Percentiles rank a stretch among this genome's conserved stretches.
phyloP scores from a whole-genome alignment of 208 protist genomes.

The Acanthamoeba castellanii region DNA sequence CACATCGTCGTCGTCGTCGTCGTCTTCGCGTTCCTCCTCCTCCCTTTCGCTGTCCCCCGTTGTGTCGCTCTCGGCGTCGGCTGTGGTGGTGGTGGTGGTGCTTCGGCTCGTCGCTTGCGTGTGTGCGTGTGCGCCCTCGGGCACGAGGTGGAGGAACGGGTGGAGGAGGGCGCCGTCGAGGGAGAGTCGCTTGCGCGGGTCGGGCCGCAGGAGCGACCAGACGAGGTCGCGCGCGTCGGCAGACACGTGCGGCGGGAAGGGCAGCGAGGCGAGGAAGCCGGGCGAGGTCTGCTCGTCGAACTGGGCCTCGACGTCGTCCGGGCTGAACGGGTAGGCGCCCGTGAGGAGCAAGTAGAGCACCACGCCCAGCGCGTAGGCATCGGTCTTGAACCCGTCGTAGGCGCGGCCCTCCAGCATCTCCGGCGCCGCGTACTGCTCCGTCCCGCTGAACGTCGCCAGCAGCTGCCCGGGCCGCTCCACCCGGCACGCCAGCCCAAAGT shows the following conservation, averaged over 20 bases:
- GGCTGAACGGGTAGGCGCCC: neutral
- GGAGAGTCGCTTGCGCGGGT: neutral
- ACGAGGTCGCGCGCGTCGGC: constrained; percentile 8
- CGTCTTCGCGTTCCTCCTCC: no score
- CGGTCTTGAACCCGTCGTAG: neutral
- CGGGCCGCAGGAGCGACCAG: neutral
- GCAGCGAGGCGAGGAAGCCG: neutral
- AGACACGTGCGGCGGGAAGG: neutral
- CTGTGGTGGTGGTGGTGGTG: no score
- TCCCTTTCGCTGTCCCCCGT: no score
- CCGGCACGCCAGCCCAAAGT: constrained; percentile 3
- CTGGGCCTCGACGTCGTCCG: neutral
- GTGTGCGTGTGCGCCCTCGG: no score
- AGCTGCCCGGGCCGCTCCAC: constrained; percentile 18
- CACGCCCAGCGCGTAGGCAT: neutral
- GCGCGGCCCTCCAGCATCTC: neutral
- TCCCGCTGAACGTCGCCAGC: neutral
- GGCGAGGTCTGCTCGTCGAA: constrained; percentile 18
- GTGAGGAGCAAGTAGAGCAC: constrained; percentile 32
- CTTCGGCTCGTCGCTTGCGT: no score
- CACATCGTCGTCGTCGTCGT: no score
- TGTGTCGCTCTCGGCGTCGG: neutral
- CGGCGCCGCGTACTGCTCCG: neutral
- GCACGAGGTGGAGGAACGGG: neutral
- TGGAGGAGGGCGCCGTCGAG: neutral